Conservation (phyloP, 176 grass and related monocot genomes). For the Lolium rigidum region DNA sequence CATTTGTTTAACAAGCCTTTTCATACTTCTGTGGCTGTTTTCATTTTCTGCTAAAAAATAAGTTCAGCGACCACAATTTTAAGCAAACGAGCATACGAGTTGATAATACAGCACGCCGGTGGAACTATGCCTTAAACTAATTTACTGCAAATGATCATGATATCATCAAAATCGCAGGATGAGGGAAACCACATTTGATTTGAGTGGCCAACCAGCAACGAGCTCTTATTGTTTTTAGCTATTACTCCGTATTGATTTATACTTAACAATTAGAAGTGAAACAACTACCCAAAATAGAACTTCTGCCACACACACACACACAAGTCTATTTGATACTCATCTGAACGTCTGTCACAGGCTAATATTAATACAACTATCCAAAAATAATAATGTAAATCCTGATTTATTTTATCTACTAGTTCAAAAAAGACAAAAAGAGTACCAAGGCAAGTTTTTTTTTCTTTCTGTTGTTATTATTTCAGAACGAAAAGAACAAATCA, state of each 20-base stretch:
- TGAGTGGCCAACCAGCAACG: not conserved
- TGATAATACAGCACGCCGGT: not conserved
- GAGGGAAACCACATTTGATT: not conserved
- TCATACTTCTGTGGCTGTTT: not conserved
- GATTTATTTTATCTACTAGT: not conserved
- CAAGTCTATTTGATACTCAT: not conserved
- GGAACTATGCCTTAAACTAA: constrained; percentile 19
- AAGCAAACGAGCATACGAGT: not conserved
- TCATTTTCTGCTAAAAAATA: too few relatives aligned
- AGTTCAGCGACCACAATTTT: not conserved
- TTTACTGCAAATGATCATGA: not conserved
- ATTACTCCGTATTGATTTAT: not conserved
- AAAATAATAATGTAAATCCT: not conserved
- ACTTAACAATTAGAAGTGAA: not conserved
- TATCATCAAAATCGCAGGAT: not conserved
- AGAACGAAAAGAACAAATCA: not conserved
- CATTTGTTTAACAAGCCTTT: not conserved
- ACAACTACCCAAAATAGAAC: not conserved
- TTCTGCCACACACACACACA: not conserved
- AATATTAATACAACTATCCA: not conserved
- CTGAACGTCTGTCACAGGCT: constrained; percentile 17
- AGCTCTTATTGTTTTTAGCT: not conserved
- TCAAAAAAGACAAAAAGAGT: not conserved
- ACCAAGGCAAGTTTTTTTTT: not conserved
- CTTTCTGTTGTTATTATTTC: not conserved